Evolutionary conservation across 495 filamentous ascomycete species (phyloP).

Genomic region (Podospora pseudopauciseta): DNA sequence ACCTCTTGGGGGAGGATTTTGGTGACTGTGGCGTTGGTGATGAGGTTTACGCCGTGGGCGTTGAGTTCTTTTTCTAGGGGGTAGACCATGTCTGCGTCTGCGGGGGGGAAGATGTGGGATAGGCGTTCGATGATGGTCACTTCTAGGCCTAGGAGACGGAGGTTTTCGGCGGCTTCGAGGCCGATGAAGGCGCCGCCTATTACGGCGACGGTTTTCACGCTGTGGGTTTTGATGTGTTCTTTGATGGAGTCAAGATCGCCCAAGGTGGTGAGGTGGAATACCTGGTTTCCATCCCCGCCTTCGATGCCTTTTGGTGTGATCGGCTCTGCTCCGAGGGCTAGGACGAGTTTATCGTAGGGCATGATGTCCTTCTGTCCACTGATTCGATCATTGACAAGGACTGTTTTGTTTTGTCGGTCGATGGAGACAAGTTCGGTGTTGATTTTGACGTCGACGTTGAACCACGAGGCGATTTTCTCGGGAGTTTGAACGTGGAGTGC

Average conservation of each 20-base stretch:
- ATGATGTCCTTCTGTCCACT: slow-evolving; percentile 4
- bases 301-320: slow-evolving; percentile 24
- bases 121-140: slow-evolving; percentile 25
- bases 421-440: slow-evolving; percentile 26
- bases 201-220: slow-evolving; percentile 19
- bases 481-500: slow-evolving; percentile 29
- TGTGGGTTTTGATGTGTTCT: slow-evolving; percentile 16
- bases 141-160: slow-evolving; percentile 14
- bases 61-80: slow-evolving; percentile 27
- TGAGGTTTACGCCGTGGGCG: slow-evolving; percentile 22
- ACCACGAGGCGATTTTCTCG: slow-evolving; percentile 23
- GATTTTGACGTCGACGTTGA: slow-evolving; percentile 26
- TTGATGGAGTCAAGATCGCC: slow-evolving; percentile 24
- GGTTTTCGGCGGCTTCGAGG: slow-evolving; percentile 32
- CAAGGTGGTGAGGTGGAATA: slow-evolving; percentile 34
- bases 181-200: slow-evolving; percentile 37
- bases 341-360: slow-evolving; percentile 31
- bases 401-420: slow-evolving; percentile 10
- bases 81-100: slow-evolving; percentile 31
- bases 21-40: slow-evolving; percentile 16
- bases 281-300: slow-evolving; percentile 12
- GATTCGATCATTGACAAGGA: background rate
- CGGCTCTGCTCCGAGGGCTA: slow-evolving; percentile 27
- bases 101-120: slow-evolving; percentile 29
- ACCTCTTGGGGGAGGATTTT: background rate